phyloP scores from a whole-genome alignment of 108 stramenopile genomes.

The Thalassiosira profunda region DNA sequence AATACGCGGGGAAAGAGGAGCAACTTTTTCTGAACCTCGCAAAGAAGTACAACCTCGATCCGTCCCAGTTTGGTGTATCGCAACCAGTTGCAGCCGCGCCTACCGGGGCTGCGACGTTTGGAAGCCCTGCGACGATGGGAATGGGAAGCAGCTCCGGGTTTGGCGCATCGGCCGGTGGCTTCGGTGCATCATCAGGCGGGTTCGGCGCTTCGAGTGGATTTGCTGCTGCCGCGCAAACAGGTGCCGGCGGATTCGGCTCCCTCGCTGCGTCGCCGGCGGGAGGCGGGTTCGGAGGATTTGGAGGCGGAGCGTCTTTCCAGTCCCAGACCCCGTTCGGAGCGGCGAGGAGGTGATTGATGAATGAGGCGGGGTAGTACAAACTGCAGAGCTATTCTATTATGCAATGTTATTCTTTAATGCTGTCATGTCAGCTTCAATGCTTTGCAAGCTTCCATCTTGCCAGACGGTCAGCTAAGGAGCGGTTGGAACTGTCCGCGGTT shows the following conservation, averaged over 20 bases:
- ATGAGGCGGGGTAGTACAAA: too few relatives aligned
- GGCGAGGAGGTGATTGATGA: not conserved
- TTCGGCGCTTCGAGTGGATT: conserved; percentile 24
- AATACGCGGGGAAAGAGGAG: conserved; percentile 86
- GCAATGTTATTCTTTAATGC: too few relatives aligned
- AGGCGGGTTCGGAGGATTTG: conserved; percentile 10
- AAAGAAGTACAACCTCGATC: conserved; percentile 87
- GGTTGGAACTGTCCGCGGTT: too few relatives aligned
- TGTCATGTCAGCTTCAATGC: too few relatives aligned
- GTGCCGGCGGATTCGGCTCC: conserved; percentile 27
- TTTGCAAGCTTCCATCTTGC: too few relatives aligned
- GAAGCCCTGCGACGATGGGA: conserved; percentile 18
- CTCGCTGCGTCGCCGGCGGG: conserved; percentile 11
- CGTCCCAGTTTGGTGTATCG: conserved; percentile 70
- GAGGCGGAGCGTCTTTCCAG: conserved; percentile 1
- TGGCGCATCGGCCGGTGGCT: conserved; percentile 59
- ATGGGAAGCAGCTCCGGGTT: conserved; percentile 29
- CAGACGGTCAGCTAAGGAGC: too few relatives aligned
- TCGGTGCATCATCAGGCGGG: conserved; percentile 47
- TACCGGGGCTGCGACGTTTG: conserved; percentile 18
- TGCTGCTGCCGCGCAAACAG: conserved; percentile 31
- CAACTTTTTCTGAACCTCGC: conserved; percentile 83
- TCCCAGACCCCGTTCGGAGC: not conserved
- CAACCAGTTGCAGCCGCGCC: conserved; percentile 17
- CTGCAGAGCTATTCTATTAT: too few relatives aligned